Evolutionary conservation across 2,329 filamentous ascomycete genomes (phyloP).

Genomic region (Drechslera avenae): DNA sequence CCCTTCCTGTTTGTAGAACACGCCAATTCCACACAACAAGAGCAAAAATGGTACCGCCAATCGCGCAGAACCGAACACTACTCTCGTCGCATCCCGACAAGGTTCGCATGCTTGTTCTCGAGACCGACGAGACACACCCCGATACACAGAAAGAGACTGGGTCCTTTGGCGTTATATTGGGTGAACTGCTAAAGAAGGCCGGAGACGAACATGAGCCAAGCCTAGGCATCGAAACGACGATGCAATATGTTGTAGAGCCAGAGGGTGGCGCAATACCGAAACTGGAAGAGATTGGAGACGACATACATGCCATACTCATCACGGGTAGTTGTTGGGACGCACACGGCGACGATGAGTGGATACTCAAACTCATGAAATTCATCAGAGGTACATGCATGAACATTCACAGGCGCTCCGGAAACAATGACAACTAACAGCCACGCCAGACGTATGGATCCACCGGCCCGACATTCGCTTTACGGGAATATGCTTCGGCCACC

Average conservation of each 20-base stretch:
- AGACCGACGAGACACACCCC: constrained; percentile 62
- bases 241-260: constrained; percentile 59
- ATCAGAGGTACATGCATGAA: constrained; percentile 48
- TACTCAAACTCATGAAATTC: constrained; percentile 51
- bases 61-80: constrained; percentile 25
- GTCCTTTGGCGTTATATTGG: constrained; percentile 60
- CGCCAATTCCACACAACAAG: neutral
- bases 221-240: constrained; percentile 60
- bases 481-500: constrained; percentile 57
- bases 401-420: neutral
- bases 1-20: neutral
- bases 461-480: constrained; percentile 58
- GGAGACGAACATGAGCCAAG: constrained; percentile 60
- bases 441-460: constrained; percentile 55
- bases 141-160: constrained; percentile 58
- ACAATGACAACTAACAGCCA: constrained; percentile 4
- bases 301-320: constrained; percentile 53
- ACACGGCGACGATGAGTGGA: constrained; percentile 54
- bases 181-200: constrained; percentile 58
- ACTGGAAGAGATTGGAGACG: constrained; percentile 54
- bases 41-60: constrained; percentile 30
- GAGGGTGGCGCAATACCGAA: constrained; percentile 51
- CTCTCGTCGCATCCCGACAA: constrained; percentile 36
- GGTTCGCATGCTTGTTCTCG: constrained; percentile 60
- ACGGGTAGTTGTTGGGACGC: constrained; percentile 57